Evolutionary conservation across 495 filamentous ascomycete genomes (phyloP).

Genomic region (Aspergillus egyptiacus): DNA sequence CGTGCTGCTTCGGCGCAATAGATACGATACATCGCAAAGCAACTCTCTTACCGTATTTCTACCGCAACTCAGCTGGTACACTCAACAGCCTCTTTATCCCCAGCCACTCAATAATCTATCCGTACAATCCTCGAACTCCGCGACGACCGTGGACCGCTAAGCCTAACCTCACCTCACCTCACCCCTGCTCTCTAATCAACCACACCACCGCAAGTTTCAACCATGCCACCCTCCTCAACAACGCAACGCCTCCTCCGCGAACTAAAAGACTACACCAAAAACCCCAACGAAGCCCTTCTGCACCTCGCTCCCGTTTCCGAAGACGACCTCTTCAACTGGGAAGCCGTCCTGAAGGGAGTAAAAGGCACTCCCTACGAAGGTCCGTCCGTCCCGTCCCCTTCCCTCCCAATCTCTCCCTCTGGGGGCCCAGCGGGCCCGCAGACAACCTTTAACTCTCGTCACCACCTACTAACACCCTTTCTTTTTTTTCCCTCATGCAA

Average conservation of each 20-base stretch:
- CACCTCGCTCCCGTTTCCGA: conserved; percentile 64
- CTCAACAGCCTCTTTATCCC: conserved; percentile 2
- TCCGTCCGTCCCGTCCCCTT: conserved; percentile 18
- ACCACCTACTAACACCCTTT: background rate
- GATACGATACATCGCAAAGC: background rate
- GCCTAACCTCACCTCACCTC: background rate
- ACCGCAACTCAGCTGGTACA: background rate
- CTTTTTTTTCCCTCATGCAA: background rate
- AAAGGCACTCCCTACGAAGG: conserved; percentile 66
- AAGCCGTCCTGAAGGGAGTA: conserved; percentile 71
- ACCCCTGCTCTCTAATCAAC: background rate
- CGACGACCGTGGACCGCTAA: no score
- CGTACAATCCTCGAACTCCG: background rate
- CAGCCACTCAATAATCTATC: conserved; percentile 10
- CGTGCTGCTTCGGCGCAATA: background rate
- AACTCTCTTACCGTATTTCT: conserved; percentile 5
- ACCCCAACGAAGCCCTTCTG: conserved; percentile 49
- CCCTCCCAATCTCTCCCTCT: no score
- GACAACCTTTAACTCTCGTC: background rate
- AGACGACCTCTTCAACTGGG: conserved; percentile 67
- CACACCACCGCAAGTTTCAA: conserved; percentile 1
- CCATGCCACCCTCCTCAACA: conserved; percentile 28
- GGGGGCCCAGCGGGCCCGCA: no score
- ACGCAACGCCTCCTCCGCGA: conserved; percentile 62
- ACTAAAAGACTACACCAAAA: conserved; percentile 51